Conservation (phyloP, 1,139 yeast genomes). For the Chernovozyma aurita region DNA sequence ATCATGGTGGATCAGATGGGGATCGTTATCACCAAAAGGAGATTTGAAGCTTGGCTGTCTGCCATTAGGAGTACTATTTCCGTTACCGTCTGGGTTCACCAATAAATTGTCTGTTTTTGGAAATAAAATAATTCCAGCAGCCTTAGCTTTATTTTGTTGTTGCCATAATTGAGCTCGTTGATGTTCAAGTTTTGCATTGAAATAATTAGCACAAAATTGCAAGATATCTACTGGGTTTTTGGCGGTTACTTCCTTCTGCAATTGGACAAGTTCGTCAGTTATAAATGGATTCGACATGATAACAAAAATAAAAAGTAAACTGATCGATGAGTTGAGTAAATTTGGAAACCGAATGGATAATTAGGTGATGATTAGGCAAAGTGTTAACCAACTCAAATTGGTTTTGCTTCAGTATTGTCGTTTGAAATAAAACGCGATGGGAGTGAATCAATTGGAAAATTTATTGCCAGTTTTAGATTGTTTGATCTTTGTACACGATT, state of each 20-base stretch:
- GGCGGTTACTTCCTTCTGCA: constrained; percentile 57
- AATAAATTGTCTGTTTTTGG: constrained; percentile 33
- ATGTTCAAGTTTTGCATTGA: constrained; percentile 55
- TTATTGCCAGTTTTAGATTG: too few relatives aligned
- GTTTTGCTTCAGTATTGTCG: too few relatives aligned
- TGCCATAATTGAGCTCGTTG: constrained; percentile 56
- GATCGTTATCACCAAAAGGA: constrained; percentile 62
- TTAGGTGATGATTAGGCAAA: not conserved
- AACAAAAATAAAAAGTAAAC: too few relatives aligned
- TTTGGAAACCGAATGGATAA: not conserved
- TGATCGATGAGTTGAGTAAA: constrained; percentile 5
- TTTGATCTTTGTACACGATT: too few relatives aligned
- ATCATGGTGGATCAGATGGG: constrained; percentile 44
- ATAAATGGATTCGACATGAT: constrained; percentile 12
- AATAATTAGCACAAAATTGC: constrained; percentile 73
- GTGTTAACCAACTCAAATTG: not conserved
- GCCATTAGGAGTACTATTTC: constrained; percentile 17
- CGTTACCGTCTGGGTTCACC: constrained; percentile 18
- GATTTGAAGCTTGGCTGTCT: constrained; percentile 55
- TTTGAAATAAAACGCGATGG: too few relatives aligned
- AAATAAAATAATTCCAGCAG: constrained; percentile 51
- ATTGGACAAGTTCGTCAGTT: constrained; percentile 53
- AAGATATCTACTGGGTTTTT: constrained; percentile 65
- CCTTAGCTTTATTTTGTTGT: constrained; percentile 47
- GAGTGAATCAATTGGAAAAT: too few relatives aligned